Percentiles rank a stretch among this genome's conserved stretches.
phyloP scores from a whole-genome alignment of 75 land plant genomes.

The Azolla pinnata region DNA sequence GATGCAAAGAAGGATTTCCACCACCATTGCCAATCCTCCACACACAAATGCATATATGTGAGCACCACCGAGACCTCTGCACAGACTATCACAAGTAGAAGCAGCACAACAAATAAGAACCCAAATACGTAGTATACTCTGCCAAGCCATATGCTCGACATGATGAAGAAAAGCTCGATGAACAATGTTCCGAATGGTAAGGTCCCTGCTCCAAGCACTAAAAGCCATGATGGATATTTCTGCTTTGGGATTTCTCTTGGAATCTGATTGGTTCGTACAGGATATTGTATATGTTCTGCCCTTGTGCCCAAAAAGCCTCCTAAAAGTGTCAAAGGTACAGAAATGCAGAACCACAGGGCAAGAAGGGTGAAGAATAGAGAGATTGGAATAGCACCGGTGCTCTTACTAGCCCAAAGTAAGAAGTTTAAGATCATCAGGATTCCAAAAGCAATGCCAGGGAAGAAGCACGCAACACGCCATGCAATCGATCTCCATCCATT shows the following conservation, averaged over 20 bases:
- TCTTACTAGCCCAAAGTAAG: constrained; percentile 34
- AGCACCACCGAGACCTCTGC: constrained; percentile 45
- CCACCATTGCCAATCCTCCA: constrained; percentile 53
- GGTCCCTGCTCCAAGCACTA: constrained; percentile 52
- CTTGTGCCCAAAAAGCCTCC: constrained; percentile 47
- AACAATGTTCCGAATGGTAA: constrained; percentile 54
- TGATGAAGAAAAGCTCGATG: constrained; percentile 59
- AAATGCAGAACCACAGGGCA: constrained; percentile 49
- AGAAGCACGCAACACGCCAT: constrained; percentile 60
- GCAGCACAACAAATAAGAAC: constrained; percentile 42
- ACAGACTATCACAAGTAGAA: constrained; percentile 41
- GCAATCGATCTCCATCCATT: constrained; percentile 46
- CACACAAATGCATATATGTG: constrained; percentile 38
- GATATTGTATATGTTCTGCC: constrained; percentile 45
- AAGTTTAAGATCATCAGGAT: constrained; percentile 46
- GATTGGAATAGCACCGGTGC: constrained; percentile 57
- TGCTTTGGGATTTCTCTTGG: constrained; percentile 52
- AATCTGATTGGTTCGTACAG: constrained; percentile 59
- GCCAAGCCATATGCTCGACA: constrained; percentile 63
- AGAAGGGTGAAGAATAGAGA: constrained; percentile 41
- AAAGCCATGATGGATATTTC: constrained; percentile 50
- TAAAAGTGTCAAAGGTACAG: constrained; percentile 45
- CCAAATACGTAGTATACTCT: constrained; percentile 54
- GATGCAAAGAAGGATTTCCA: constrained; percentile 62
- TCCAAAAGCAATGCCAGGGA: constrained; percentile 49